These are phyloP conservation scores for Cucumis melo DNA, from an alignment of 306 rosid genomes.

Conservation along the genomic window DNA sequence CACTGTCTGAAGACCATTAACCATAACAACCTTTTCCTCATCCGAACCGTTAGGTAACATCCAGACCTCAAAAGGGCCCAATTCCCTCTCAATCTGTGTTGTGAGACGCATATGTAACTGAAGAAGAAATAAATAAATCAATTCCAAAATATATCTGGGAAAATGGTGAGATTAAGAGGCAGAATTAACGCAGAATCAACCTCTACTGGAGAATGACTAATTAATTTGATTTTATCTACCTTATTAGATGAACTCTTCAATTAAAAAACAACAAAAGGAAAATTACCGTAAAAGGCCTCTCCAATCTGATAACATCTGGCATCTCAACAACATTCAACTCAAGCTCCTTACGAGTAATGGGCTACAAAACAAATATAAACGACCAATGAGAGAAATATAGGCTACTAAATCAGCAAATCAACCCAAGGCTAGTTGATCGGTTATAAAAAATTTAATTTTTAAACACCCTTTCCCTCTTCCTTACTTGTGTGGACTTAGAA, in stretches of 20 bases:
- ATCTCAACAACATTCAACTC: constrained; percentile 65
- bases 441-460: background rate
- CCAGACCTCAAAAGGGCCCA: constrained; percentile 83
- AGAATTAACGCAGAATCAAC: constrained; percentile 10
- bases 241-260: background rate
- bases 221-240: background rate
- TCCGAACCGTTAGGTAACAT: constrained; percentile 37
- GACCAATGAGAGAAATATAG: constrained; percentile 10
- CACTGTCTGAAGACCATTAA: constrained; percentile 78
- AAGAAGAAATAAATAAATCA: constrained; percentile 23
- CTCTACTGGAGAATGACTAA: constrained; percentile 9
- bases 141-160: constrained; percentile 8
- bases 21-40: constrained; percentile 45
- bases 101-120: constrained; percentile 64
- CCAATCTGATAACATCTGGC: constrained; percentile 61
- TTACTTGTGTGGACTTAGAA: background rate
- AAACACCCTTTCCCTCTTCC: background rate
- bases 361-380: constrained; percentile 44
- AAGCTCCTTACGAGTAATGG: constrained; percentile 63
- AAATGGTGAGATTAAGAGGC: constrained; percentile 2
- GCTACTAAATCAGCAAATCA: background rate
- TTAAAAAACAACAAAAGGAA: background rate
- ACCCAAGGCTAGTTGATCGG: background rate
- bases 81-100: constrained; percentile 63
- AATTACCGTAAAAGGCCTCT: constrained; percentile 72